phyloP scores from a whole-genome alignment of 2,329 filamentous ascomycete genomes.

The Sporothrix brunneoviolacea region DNA sequence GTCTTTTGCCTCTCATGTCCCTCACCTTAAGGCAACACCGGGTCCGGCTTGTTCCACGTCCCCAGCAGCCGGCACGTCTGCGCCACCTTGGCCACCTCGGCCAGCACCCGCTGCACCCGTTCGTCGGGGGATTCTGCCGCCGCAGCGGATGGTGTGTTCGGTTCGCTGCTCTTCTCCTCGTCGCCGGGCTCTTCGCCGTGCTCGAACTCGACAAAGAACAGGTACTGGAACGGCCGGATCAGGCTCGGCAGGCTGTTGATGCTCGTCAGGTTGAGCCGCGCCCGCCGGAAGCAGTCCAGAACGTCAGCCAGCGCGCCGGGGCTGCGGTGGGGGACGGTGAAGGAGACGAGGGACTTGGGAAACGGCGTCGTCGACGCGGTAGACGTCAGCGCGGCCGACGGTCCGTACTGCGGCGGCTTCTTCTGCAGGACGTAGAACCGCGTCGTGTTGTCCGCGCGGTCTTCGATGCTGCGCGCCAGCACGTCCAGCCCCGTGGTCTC shows the following conservation, averaged over 20 bases:
- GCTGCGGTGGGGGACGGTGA: slow-evolving; percentile 69
- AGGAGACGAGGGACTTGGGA: slow-evolving; percentile 70
- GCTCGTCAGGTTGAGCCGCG: slow-evolving; percentile 75
- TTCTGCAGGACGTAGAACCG: slow-evolving; percentile 62
- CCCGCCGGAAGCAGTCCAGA: slow-evolving; percentile 67
- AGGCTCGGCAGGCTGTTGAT: slow-evolving; percentile 83
- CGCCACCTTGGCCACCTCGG: slow-evolving; percentile 50
- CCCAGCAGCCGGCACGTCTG: slow-evolving; percentile 62
- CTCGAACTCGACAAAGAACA: slow-evolving; percentile 90
- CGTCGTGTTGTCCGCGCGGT: slow-evolving; percentile 69
- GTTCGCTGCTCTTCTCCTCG: too few relatives aligned
- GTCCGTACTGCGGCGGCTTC: background rate
- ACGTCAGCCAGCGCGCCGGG: slow-evolving; percentile 81
- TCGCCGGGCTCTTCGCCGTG: slow-evolving; percentile 38
- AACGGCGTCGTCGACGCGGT: background rate
- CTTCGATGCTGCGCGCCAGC: slow-evolving; percentile 64
- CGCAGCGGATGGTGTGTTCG: background rate
- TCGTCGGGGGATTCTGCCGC: slow-evolving; percentile 40
- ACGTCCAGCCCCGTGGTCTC: slow-evolving; percentile 60
- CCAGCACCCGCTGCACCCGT: slow-evolving; percentile 54
- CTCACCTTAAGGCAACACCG: background rate
- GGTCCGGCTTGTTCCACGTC: slow-evolving; percentile 48
- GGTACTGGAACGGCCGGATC: slow-evolving; percentile 73
- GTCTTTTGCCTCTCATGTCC: background rate
- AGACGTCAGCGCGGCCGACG: background rate